phyloP scores from a whole-genome alignment of 192 early-diverging fungal species.

The Cladochytrium replicatum region DNA sequence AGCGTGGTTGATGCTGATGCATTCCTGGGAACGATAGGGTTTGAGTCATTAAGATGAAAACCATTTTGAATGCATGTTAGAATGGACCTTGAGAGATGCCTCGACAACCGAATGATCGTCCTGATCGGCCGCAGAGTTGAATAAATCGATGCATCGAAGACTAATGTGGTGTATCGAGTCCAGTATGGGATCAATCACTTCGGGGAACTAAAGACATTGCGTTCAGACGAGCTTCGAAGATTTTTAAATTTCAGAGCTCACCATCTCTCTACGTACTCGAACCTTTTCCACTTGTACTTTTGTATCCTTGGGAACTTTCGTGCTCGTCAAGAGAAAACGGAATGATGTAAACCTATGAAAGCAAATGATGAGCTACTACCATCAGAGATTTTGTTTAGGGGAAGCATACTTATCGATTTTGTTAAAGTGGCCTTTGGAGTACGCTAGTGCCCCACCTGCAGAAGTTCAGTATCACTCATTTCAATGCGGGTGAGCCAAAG shows the following conservation, averaged over 20 bases:
- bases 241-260: conserved; percentile 10
- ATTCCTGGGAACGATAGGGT: too few relatives aligned
- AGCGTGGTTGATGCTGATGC: conserved; percentile 80
- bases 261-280: conserved; percentile 37
- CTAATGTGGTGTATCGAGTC: too few relatives aligned
- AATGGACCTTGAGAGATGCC: too few relatives aligned
- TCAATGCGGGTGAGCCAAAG: not conserved
- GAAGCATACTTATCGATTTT: conserved; percentile 2
- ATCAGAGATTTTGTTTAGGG: too few relatives aligned
- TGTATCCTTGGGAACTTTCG: conserved; percentile 81
- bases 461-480: not conserved
- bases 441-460: not conserved
- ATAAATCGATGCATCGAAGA: too few relatives aligned
- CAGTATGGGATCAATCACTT: conserved; percentile 18
- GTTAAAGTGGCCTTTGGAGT: not conserved
- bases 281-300: conserved; percentile 76
- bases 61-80: too few relatives aligned
- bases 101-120: too few relatives aligned
- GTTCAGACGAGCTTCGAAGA: not conserved
- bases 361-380: conserved; percentile 8
- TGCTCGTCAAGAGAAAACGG: conserved; percentile 80
- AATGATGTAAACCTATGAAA: conserved; percentile 46
- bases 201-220: too few relatives aligned
- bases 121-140: too few relatives aligned
- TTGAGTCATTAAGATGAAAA: too few relatives aligned